Evolutionary conservation across 352 stramenopile genomes (phyloP).

Genomic region (Phytophthora tentaculata): DNA sequence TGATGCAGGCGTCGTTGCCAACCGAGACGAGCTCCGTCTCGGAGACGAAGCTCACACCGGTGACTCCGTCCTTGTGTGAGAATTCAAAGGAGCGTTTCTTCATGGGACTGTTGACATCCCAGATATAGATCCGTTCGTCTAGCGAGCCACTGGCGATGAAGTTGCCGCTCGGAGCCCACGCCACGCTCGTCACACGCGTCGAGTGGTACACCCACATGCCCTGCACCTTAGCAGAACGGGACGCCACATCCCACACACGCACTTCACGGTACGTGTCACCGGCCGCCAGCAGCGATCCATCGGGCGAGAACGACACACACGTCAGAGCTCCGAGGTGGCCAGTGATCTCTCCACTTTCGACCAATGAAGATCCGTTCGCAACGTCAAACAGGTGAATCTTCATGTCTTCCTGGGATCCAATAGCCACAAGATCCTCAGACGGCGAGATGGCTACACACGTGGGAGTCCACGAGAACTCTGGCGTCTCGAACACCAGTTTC

Average conservation of each 20-base stretch:
- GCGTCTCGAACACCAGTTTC: slow-evolving; percentile 75
- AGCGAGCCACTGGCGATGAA: slow-evolving; percentile 93
- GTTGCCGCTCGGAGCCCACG: slow-evolving; percentile 93
- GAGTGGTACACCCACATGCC: slow-evolving; percentile 97
- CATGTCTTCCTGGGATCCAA: slow-evolving; percentile 85
- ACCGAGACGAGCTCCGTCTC: slow-evolving; percentile 81
- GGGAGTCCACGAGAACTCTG: slow-evolving; percentile 79
- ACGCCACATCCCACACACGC: slow-evolving; percentile 88
- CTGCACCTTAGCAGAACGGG: slow-evolving; percentile 86
- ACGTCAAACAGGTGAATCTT: slow-evolving; percentile 90
- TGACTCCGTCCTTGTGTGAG: slow-evolving; percentile 85
- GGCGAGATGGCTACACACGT: slow-evolving; percentile 80
- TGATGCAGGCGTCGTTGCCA: slow-evolving; percentile 85
- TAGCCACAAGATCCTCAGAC: slow-evolving; percentile 70
- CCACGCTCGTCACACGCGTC: slow-evolving; percentile 92
- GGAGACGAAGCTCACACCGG: slow-evolving; percentile 69
- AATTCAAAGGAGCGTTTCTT: slow-evolving; percentile 79
- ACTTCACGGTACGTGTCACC: slow-evolving; percentile 91
- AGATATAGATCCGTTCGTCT: slow-evolving; percentile 97
- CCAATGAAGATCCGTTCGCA: slow-evolving; percentile 62
- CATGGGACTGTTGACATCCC: slow-evolving; percentile 86
- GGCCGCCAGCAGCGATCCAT: slow-evolving; percentile 83
- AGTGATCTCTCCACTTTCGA: slow-evolving; percentile 68
- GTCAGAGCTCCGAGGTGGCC: slow-evolving; percentile 82
- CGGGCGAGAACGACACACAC: slow-evolving; percentile 83